Percentiles rank a stretch among this genome's conserved stretches.
These are phyloP conservation scores for Phytophthora sansomeana DNA, from an alignment of 352 stramenopile genomes.

Conservation along the genomic window DNA sequence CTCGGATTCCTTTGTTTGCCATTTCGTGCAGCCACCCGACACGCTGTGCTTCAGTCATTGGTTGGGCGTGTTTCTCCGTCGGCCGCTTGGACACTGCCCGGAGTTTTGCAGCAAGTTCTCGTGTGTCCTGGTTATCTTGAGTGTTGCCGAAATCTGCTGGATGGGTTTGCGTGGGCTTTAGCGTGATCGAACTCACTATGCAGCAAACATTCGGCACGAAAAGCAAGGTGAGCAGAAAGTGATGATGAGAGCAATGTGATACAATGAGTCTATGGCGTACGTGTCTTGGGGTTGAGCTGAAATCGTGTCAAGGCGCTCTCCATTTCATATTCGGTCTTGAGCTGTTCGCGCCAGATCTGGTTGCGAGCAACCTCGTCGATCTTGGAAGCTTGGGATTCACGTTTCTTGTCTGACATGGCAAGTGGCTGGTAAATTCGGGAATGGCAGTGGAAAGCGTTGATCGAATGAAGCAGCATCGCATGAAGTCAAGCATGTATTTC, in stretches of 20 bases:
- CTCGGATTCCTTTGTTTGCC: conserved; percentile 68
- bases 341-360: conserved; percentile 90
- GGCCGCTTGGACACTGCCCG: conserved; percentile 72
- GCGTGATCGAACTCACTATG: conserved; percentile 76
- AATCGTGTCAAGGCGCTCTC: conserved; percentile 81
- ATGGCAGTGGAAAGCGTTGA: conserved; percentile 8
- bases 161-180: conserved; percentile 82
- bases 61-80: conserved; percentile 66
- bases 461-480: conserved; percentile 15
- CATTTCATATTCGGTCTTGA: conserved; percentile 85
- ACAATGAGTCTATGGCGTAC: conserved; percentile 38
- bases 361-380: conserved; percentile 88
- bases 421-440: conserved; percentile 5
- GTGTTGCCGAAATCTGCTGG: conserved; percentile 74
- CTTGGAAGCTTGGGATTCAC: conserved; percentile 79
- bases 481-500: conserved; percentile 40
- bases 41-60: conserved; percentile 80
- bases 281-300: conserved; percentile 85
- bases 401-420: conserved; percentile 78
- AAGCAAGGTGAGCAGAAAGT: neutral
- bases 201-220: neutral
- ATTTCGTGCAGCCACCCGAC: conserved; percentile 85
- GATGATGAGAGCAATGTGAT: neutral
- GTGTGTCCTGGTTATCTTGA: conserved; percentile 58
- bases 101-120: conserved; percentile 70